These are phyloP conservation scores for Paralagenidium karlingii DNA, from an alignment of 352 stramenopile genomes.

Conservation along the genomic window DNA sequence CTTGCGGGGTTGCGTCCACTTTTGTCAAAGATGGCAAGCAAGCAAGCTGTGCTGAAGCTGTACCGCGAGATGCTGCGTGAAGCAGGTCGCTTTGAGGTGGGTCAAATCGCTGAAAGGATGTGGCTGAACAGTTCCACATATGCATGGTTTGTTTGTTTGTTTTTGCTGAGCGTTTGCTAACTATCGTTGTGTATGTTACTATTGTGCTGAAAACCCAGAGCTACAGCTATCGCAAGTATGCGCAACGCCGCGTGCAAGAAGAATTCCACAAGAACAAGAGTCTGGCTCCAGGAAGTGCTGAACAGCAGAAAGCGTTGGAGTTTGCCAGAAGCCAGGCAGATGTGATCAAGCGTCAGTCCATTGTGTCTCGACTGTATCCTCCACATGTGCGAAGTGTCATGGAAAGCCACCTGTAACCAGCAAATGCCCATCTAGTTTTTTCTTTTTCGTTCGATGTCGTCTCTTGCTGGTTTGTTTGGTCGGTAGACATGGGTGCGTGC, in stretches of 20 bases:
- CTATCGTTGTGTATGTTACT: conserved; percentile 3
- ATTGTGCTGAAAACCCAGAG: conserved; percentile 12
- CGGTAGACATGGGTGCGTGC: too few relatives aligned
- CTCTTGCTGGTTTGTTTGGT: too few relatives aligned
- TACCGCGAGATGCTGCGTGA: conserved; percentile 48
- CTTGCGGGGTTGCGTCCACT: too few relatives aligned
- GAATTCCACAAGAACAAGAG: conserved; percentile 61
- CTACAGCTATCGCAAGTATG: conserved; percentile 69
- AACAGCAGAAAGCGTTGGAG: conserved; percentile 34
- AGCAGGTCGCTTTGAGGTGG: conserved; percentile 37
- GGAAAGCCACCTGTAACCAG: too few relatives aligned
- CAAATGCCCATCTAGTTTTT: too few relatives aligned
- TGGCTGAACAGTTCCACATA: too few relatives aligned
- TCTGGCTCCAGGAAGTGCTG: conserved; percentile 21
- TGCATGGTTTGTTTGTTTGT: conserved; percentile 1
- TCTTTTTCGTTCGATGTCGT: too few relatives aligned
- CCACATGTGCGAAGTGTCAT: conserved; percentile 54
- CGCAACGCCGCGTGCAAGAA: conserved; percentile 43
- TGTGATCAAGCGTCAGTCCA: conserved; percentile 42
- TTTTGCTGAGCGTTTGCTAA: background rate
- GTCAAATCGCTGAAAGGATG: too few relatives aligned
- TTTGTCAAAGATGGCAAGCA: conserved; percentile 16
- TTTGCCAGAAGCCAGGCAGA: conserved; percentile 30
- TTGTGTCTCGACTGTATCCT: conserved; percentile 59
- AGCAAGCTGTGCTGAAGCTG: conserved; percentile 26